Evolutionary conservation across 306 rosid genomes (phyloP).

Genomic region (Adenanthera pavonina): DNA sequence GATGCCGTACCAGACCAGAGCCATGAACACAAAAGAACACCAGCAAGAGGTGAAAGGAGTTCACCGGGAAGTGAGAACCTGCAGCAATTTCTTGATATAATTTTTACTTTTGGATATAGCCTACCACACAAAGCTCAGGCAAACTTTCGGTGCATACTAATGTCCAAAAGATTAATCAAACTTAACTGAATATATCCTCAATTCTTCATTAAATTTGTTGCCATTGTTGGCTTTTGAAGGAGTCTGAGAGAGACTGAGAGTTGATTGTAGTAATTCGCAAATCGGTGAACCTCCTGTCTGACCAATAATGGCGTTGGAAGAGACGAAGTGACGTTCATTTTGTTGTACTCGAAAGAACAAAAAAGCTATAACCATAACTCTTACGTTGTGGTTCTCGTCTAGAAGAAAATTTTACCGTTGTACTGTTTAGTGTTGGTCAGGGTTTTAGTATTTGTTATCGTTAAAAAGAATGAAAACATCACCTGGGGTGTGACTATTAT

Average conservation of each 20-base stretch:
- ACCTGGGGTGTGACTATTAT: background rate
- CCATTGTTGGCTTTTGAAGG: constrained; percentile 11
- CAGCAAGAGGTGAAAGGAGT: background rate
- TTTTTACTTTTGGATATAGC: background rate
- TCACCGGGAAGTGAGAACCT: background rate
- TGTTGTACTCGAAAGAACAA: background rate
- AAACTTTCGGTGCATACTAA: background rate
- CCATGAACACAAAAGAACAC: background rate
- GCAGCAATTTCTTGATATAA: background rate
- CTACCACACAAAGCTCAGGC: background rate
- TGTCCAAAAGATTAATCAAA: background rate
- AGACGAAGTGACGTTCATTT: background rate
- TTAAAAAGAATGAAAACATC: background rate
- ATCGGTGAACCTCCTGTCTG: background rate
- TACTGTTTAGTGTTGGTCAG: background rate
- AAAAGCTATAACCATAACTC: background rate
- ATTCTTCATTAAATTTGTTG: background rate
- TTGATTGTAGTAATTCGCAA: background rate
- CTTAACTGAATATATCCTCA: background rate
- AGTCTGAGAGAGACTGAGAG: background rate
- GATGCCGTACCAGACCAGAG: background rate
- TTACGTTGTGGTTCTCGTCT: background rate
- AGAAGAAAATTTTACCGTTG: background rate
- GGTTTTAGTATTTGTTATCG: background rate
- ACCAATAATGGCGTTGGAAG: background rate